Conservation (phyloP, 2,329 filamentous ascomycete genomes). For the Aspergillus tanneri region DNA sequence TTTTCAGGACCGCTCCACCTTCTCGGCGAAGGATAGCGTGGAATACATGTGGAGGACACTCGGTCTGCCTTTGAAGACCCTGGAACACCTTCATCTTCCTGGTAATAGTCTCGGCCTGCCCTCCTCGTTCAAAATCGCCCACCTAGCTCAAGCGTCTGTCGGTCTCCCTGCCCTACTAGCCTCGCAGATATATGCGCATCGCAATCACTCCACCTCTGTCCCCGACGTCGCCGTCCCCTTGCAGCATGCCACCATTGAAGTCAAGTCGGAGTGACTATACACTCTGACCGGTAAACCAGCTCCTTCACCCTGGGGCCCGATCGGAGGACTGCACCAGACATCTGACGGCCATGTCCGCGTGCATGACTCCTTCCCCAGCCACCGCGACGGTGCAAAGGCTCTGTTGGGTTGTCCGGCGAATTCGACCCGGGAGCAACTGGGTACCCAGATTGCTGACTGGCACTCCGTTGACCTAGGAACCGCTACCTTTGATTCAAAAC, state of each 20-base stretch:
- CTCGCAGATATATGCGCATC: slow-evolving; percentile 45
- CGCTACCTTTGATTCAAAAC: slow-evolving; percentile 40
- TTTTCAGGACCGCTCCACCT: neutral
- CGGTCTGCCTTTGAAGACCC: slow-evolving; percentile 15
- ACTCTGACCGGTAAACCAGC: slow-evolving; percentile 40
- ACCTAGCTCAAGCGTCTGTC: slow-evolving; percentile 55
- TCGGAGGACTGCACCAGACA: slow-evolving; percentile 55
- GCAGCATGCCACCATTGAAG: slow-evolving; percentile 52
- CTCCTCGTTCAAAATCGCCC: slow-evolving; percentile 56
- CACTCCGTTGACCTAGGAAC: slow-evolving; percentile 51
- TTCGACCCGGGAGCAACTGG: slow-evolving; percentile 43
- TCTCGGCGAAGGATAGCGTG: slow-evolving; percentile 8
- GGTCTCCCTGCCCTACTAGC: slow-evolving; percentile 53
- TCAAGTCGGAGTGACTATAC: slow-evolving; percentile 55
- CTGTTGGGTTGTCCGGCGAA: slow-evolving; percentile 43
- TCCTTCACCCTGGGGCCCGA: slow-evolving; percentile 39
- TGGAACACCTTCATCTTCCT: slow-evolving; percentile 19
- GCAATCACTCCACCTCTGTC: slow-evolving; percentile 25
- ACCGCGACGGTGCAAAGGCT: slow-evolving; percentile 45
- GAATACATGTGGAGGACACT: slow-evolving; percentile 20
- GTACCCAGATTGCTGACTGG: slow-evolving; percentile 42
- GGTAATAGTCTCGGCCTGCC: slow-evolving; percentile 27
- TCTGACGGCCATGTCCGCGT: slow-evolving; percentile 55
- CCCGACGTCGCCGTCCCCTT: slow-evolving; percentile 46
- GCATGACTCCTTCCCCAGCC: slow-evolving; percentile 56